Percentiles rank a stretch among this genome's conserved stretches.
Conservation (phyloP, 192 early-diverging fungal species). For the Thamnidium elegans region DNA sequence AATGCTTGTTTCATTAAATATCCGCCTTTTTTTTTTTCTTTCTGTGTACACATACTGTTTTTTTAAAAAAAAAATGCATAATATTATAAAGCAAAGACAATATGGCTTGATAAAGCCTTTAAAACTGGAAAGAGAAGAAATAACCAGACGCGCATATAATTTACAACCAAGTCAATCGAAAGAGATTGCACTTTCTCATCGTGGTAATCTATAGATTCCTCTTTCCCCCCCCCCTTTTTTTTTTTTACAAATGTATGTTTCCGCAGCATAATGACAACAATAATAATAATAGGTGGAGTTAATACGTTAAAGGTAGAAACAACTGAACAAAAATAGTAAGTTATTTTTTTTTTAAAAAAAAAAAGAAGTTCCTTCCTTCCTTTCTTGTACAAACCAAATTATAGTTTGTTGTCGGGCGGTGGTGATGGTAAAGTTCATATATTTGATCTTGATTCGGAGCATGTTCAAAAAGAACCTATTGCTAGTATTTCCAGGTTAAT, state of each 20-base stretch:
- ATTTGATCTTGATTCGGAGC: constrained; percentile 55
- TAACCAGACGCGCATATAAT: constrained; percentile 25
- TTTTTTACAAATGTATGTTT: no score
- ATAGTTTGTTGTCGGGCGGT: constrained; percentile 62
- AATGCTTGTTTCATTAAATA: no score
- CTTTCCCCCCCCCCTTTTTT: background rate
- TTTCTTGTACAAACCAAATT: background rate
- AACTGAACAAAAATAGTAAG: constrained; percentile 57
- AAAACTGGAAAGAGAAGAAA: constrained; percentile 23
- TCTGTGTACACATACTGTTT: no score
- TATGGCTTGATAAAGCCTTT: constrained; percentile 11
- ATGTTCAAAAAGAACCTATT: constrained; percentile 29
- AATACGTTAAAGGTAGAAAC: constrained; percentile 52
- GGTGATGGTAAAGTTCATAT: constrained; percentile 56
- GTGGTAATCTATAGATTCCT: constrained; percentile 19
- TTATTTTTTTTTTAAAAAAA: background rate
- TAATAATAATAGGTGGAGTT: constrained; percentile 33
- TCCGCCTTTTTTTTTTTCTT: no score
- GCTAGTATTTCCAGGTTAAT: constrained; percentile 35
- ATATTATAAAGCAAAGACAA: constrained; percentile 14
- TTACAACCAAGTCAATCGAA: constrained; percentile 29
- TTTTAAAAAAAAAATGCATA: constrained; percentile 14
- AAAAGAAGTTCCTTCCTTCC: background rate
- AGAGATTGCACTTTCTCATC: constrained; percentile 19
- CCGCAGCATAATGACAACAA: background rate